These are phyloP conservation scores for Suillus alpinus DNA, from an alignment of 768 basidiomycete genomes.

Conservation along the genomic window DNA sequence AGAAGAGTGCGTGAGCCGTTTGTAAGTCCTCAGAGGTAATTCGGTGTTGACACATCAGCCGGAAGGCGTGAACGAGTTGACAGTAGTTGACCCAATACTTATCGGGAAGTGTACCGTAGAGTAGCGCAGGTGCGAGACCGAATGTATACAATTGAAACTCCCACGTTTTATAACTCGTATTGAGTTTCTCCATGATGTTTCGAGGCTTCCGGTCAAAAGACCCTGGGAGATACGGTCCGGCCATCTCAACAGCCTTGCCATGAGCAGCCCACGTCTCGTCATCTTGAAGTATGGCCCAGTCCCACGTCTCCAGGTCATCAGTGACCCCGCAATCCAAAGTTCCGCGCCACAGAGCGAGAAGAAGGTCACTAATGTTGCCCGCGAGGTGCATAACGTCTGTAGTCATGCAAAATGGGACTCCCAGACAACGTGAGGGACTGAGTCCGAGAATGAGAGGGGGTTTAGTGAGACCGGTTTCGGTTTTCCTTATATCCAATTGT, in stretches of 20 bases:
- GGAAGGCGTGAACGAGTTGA: constrained; percentile 19
- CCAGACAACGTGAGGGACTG: constrained; percentile 12
- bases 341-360: constrained; percentile 23
- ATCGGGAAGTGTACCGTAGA: constrained; percentile 11
- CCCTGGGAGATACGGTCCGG: constrained; percentile 11
- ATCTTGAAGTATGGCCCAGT: constrained; percentile 26
- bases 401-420: constrained; percentile 33
- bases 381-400: constrained; percentile 44
- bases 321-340: constrained; percentile 9
- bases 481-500: constrained; percentile 25
- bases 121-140: constrained; percentile 14
- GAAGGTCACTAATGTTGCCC: constrained; percentile 24
- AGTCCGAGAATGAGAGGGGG: constrained; percentile 38
- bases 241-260: constrained; percentile 11
- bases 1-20: constrained; percentile 12
- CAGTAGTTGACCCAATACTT: constrained; percentile 21
- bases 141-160: constrained; percentile 22
- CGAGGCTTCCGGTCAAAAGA: constrained; percentile 21
- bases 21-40: constrained; percentile 15
- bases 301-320: constrained; percentile 28
- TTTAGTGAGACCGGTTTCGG: constrained; percentile 34
- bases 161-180: constrained; percentile 28
- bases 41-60: constrained; percentile 16
- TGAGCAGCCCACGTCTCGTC: constrained; percentile 17
- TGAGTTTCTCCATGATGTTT: constrained; percentile 26